Evolutionary conservation across 768 basidiomycete genomes (phyloP).

Genomic region (Podaxis carcinomalis): DNA sequence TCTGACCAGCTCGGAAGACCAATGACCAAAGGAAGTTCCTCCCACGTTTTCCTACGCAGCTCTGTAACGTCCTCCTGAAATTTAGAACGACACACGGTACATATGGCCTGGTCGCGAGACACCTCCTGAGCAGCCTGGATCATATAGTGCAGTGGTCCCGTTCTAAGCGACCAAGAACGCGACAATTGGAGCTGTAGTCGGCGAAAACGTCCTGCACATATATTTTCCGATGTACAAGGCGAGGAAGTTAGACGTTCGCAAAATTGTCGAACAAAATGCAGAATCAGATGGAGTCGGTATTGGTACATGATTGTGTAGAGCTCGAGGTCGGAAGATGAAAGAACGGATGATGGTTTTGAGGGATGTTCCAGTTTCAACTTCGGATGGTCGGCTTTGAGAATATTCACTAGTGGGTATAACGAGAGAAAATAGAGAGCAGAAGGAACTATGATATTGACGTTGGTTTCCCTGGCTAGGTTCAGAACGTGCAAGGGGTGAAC

Average conservation of each 20-base stretch:
- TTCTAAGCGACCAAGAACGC: conserved; percentile 44
- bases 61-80: conserved; percentile 37
- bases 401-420: conserved; percentile 45
- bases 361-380: conserved; percentile 46
- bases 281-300: conserved; percentile 41
- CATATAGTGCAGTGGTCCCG: conserved; percentile 52
- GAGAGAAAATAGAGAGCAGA: conserved; percentile 57
- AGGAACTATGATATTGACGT: conserved; percentile 43
- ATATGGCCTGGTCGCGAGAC: conserved; percentile 35
- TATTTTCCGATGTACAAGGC: background rate
- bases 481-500: conserved; percentile 56
- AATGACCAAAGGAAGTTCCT: conserved; percentile 39
- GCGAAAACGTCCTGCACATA: conserved; percentile 6
- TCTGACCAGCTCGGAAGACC: conserved; percentile 47
- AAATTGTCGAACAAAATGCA: conserved; percentile 43
- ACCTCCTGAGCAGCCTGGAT: conserved; percentile 38
- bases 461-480: conserved; percentile 48
- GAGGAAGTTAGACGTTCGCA: conserved; percentile 18
- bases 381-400: conserved; percentile 46
- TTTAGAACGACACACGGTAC: conserved; percentile 35
- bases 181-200: conserved; percentile 26
- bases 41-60: conserved; percentile 41
- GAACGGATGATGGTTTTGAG: conserved; percentile 41
- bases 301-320: conserved; percentile 57
- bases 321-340: conserved; percentile 38